Conservation (phyloP, 495 filamentous ascomycete species). For the Paragyromitra xinjiangensis region DNA sequence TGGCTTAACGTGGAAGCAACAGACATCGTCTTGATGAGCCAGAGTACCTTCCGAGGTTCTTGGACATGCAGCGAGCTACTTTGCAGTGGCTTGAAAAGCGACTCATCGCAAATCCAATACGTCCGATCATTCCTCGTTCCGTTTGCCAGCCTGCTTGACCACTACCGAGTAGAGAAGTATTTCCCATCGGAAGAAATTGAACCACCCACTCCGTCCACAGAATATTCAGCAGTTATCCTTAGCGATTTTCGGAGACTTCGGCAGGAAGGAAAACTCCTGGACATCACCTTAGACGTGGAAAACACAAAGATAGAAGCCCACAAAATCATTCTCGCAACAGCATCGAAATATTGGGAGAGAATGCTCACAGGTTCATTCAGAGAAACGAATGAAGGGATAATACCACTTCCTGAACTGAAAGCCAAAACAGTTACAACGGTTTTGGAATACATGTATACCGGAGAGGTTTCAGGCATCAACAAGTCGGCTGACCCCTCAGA, state of each 20-base stretch:
- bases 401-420: constrained; percentile 20
- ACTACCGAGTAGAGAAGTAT: constrained; percentile 21
- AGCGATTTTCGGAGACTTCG: constrained; percentile 17
- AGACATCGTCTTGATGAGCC: neutral
- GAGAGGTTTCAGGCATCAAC: constrained; percentile 19
- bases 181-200: constrained; percentile 1
- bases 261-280: constrained; percentile 22
- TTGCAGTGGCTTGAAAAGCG: constrained; percentile 31
- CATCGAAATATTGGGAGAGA: constrained; percentile 23
- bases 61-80: constrained; percentile 49
- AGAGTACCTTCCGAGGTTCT: constrained; percentile 25
- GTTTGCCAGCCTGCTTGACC: constrained; percentile 21
- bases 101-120: constrained; percentile 36
- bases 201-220: neutral
- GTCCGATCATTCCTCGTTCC: constrained; percentile 36
- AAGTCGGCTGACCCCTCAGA: neutral
- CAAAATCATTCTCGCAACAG: constrained; percentile 31
- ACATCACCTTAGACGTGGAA: constrained; percentile 24
- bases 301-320: constrained; percentile 9
- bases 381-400: constrained; percentile 9
- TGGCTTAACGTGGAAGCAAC: constrained; percentile 52
- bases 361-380: constrained; percentile 13
- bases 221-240: constrained; percentile 13
- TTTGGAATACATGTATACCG: constrained; percentile 42
- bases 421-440: constrained; percentile 27